Base-by-base conservation (phyloP, 768 basidiomycete species). In the Rhizopogon vinicolor region DNA sequence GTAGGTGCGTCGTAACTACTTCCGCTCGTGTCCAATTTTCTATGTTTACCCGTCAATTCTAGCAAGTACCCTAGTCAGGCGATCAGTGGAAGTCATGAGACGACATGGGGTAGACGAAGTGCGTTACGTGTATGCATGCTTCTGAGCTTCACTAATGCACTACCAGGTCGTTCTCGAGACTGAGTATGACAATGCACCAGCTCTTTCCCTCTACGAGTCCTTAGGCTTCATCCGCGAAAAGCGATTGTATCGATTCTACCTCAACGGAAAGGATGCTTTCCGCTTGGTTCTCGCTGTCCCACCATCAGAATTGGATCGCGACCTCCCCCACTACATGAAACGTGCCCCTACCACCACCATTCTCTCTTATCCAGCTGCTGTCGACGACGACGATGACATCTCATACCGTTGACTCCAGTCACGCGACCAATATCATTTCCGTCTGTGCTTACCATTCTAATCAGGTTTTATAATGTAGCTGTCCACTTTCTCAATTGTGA, bases 191-290 rank as follows among this genome's bases (percentile, higher is more conserved):
- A 98, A 98, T 70, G 72, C 76, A 44, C 84, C 93, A 7, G 94
- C 95, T 0, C 80, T 98, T 14, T 84, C 89, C 3, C 76, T 99
- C 12, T 98, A 98, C 72, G 89, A 89, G 57, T 86, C 88, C 7
- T 80, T 98, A 43, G 97, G 97, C 0, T 99, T 99, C 72, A 89
- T 98, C 25, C 85, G 92, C 41, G 95, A 98, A 75, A 98, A 98
- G 68, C 85, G 95, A 4, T 78, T 99, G 16, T 86, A 88, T 67
- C 83, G 97, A 1, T 99, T 98, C 73, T 98, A 99, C 65, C 82
- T 98, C 61, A 99, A 97, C 66, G 93, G 92, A 44, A 98, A 98
- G 72, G 94, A 98, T 66, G 95, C 95, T 0, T 97, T 91, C 65
- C 79, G 92, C 40, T 83, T 94, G 46, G 82, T 91, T 19, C 82